Conservation (phyloP, 305 asterid species). For the Plantago coronopus region DNA sequence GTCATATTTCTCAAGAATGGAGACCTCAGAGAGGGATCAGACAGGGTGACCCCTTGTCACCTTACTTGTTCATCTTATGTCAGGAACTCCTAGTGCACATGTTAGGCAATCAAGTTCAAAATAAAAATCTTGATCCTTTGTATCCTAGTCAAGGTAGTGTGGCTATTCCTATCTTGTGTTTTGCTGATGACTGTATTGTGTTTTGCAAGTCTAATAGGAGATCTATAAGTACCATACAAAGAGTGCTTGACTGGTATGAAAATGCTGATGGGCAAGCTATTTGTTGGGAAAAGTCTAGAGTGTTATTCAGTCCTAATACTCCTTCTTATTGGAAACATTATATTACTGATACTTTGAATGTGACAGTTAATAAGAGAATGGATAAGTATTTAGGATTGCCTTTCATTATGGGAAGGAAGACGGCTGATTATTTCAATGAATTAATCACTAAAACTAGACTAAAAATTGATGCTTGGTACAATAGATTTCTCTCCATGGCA, state of each 20-base stretch:
- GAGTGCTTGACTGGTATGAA: neutral
- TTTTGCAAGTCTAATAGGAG: no score
- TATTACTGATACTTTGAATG: no score
- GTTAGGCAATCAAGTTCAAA: neutral
- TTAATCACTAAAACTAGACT: neutral
- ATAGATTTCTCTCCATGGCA: neutral
- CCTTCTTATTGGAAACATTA: neutral
- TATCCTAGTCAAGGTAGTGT: neutral
- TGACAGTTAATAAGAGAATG: neutral
- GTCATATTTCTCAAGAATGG: neutral
- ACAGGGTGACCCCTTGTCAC: slow-evolving; percentile 1
- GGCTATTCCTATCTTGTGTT: neutral
- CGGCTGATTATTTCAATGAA: neutral
- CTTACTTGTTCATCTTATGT: neutral
- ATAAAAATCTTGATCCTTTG: neutral
- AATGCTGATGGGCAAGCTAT: neutral
- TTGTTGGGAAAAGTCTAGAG: neutral
- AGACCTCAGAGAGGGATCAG: neutral
- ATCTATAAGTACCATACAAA: no score
- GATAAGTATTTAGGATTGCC: neutral
- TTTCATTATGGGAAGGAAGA: neutral
- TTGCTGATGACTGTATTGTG: no score
- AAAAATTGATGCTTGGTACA: neutral
- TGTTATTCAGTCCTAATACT: neutral
- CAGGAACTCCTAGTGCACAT: neutral